These are phyloP conservation scores for Candida bentonensis DNA, from an alignment of 805 yeast genomes.

Conservation along the genomic window DNA sequence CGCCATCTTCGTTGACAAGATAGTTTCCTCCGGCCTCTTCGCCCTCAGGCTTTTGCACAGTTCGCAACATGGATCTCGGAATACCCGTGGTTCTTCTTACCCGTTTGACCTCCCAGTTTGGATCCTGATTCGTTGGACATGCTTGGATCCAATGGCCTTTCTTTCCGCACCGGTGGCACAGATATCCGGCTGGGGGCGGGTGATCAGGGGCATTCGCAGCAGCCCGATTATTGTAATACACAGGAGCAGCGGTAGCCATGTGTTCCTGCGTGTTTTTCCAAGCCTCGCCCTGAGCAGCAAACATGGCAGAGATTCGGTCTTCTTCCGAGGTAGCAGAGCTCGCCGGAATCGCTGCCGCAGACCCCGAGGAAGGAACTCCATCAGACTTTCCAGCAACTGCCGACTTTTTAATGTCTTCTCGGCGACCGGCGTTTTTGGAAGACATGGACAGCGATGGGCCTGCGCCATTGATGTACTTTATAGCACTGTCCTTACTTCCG, in stretches of 20 bases:
- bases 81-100: conserved; percentile 94
- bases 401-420: conserved; percentile 19
- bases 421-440: conserved; percentile 22
- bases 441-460: conserved; percentile 21
- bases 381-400: conserved; percentile 11
- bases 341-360: conserved; percentile 7
- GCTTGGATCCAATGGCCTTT: conserved; percentile 93
- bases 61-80: conserved; percentile 80
- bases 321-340: conserved; percentile 39
- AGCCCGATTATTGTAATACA: conserved; percentile 31
- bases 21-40: conserved; percentile 40
- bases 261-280: conserved; percentile 93
- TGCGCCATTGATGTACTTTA: conserved; percentile 44
- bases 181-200: conserved; percentile 87
- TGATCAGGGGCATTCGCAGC: conserved; percentile 36
- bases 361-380: conserved; percentile 10
- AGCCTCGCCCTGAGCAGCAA: conserved; percentile 81
- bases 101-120: conserved; percentile 84
- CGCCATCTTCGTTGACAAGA: conserved; percentile 88
- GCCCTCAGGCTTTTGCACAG: conserved; percentile 68
- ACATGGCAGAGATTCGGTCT: conserved; percentile 80
- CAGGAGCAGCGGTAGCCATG: conserved; percentile 73
- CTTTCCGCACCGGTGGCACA: conserved; percentile 92
- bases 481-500: conserved; percentile 36
- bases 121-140: conserved; percentile 90